Evolutionary conservation across 208 protist genomes (phyloP).

Genomic region (Tritrichomonas foetus): DNA sequence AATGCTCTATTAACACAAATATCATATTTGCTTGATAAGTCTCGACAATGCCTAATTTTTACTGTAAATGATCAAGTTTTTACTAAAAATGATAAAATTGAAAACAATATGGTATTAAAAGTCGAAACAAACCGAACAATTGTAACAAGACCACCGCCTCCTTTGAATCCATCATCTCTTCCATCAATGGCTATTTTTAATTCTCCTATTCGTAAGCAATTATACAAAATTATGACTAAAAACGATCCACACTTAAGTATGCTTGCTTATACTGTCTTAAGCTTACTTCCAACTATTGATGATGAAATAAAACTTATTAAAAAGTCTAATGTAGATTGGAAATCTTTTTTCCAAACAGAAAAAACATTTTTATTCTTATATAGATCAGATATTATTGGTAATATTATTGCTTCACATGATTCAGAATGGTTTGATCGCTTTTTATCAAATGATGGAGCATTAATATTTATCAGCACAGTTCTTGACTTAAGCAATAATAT

Average conservation of each 20-base stretch:
- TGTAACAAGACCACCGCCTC: no score
- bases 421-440: not conserved
- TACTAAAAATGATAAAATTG: not conserved
- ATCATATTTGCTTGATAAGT: not conserved
- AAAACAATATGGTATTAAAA: not conserved
- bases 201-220: not conserved
- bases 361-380: not conserved
- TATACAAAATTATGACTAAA: not conserved
- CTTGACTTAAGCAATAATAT: not conserved
- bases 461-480: not conserved
- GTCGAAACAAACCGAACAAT: no score
- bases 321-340: not conserved
- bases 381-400: not conserved
- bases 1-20: not conserved
- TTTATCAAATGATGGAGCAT: not conserved
- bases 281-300: no score
- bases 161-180: no score
- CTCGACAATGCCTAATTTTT: no score
- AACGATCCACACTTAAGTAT: not conserved
- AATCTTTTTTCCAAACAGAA: not conserved
- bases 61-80: not conserved
- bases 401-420: not conserved
- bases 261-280: no score
- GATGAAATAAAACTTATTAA: no score
- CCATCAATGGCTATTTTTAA: not conserved